These are phyloP conservation scores for Ophiostoma himal-ulmi DNA, from an alignment of 2,329 filamentous ascomycete species.

Conservation along the genomic window DNA sequence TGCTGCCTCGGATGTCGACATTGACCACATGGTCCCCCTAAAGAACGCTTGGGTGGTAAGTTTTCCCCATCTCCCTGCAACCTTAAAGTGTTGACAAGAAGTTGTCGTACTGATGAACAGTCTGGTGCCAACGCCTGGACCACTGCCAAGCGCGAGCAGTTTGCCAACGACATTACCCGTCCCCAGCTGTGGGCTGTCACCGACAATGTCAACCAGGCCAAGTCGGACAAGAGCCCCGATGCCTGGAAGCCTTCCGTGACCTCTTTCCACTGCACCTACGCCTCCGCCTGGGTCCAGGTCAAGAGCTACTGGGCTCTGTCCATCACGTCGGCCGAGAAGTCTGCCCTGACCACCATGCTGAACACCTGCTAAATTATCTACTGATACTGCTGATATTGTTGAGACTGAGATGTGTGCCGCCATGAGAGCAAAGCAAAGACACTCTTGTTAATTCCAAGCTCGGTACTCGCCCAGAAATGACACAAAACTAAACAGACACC, in stretches of 20 bases:
- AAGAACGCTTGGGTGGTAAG: constrained; percentile 71
- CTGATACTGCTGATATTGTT: not conserved
- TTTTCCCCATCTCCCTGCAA: constrained; percentile 17
- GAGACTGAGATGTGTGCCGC: not conserved
- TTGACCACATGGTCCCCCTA: constrained; percentile 77
- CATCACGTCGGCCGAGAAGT: constrained; percentile 67
- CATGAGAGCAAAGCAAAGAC: not conserved
- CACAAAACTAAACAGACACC: not conserved
- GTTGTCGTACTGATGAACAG: constrained; percentile 38
- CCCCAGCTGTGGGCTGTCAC: constrained; percentile 78
- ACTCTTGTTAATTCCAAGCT: not conserved
- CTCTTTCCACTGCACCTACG: constrained; percentile 72
- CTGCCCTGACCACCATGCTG: constrained; percentile 59
- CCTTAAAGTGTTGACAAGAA: not conserved
- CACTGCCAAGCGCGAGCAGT: constrained; percentile 56
- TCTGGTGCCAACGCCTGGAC: constrained; percentile 70
- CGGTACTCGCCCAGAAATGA: not conserved
- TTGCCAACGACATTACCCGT: constrained; percentile 70
- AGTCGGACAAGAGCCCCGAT: constrained; percentile 69
- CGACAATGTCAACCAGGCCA: constrained; percentile 65
- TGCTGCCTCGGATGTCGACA: constrained; percentile 63
- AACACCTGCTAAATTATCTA: constrained; percentile 44
- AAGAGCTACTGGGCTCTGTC: constrained; percentile 67
- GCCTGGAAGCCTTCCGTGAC: constrained; percentile 66
- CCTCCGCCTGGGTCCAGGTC: constrained; percentile 69